phyloP scores from a whole-genome alignment of 23 red algal genomes.

The Agarophyton chilense region DNA sequence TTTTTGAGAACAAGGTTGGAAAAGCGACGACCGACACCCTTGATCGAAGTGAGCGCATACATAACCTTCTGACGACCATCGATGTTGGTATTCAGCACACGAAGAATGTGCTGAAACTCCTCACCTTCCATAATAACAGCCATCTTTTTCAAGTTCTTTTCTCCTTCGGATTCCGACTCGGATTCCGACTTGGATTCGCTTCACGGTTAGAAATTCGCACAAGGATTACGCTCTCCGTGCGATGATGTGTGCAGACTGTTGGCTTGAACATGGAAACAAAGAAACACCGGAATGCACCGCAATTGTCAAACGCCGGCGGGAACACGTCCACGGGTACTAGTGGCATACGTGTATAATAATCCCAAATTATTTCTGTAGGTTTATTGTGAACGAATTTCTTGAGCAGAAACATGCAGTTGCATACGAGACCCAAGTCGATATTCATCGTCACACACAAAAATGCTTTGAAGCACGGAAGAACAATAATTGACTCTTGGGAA shows the following conservation, averaged over 20 bases:
- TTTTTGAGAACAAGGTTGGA: slow-evolving; percentile 97
- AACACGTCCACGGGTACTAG: background rate
- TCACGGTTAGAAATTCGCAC: background rate
- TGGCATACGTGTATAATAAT: too few species aligned
- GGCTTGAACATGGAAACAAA: too few species aligned
- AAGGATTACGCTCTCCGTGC: background rate
- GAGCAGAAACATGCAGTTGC: too few species aligned
- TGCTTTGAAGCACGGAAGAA: too few species aligned
- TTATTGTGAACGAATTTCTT: too few species aligned
- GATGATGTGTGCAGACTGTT: too few species aligned
- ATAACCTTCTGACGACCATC: slow-evolving; percentile 90
- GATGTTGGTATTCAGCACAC: slow-evolving; percentile 99
- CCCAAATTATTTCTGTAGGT: too few species aligned
- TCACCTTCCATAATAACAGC: slow-evolving; percentile 89
- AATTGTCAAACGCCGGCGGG: slow-evolving; percentile 1
- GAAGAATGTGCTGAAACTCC: slow-evolving; percentile 99
- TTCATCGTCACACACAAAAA: too few species aligned
- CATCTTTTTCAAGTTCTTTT: slow-evolving; percentile 22
- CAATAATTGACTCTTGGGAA: too few species aligned
- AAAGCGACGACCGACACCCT: slow-evolving; percentile 98
- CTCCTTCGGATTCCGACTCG: background rate
- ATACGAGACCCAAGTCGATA: too few species aligned
- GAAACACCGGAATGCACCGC: too few species aligned
- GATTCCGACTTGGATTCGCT: background rate
- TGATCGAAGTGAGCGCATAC: slow-evolving; percentile 97